Evolutionary conservation across 2,329 filamentous ascomycete species (phyloP).

Genomic region (Penicillium sp.): DNA sequence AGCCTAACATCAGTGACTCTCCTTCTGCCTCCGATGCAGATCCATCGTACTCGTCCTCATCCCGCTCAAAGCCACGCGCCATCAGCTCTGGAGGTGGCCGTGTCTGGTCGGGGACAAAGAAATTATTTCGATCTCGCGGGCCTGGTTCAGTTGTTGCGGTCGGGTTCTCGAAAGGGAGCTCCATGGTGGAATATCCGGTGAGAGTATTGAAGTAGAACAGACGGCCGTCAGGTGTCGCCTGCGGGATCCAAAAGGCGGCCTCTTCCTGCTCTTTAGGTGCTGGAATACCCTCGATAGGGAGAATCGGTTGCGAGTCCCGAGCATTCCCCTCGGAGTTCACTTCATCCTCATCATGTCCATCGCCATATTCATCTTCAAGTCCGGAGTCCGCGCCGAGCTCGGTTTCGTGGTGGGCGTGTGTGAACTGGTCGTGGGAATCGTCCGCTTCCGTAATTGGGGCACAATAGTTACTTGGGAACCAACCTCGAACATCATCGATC

Average conservation of each 20-base stretch:
- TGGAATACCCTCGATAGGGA: slow-evolving; percentile 61
- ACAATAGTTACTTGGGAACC: slow-evolving; percentile 99
- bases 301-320: slow-evolving; percentile 51
- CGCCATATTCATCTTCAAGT: slow-evolving; percentile 55
- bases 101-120: slow-evolving; percentile 79
- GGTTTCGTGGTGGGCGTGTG: slow-evolving; percentile 49
- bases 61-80: slow-evolving; percentile 68
- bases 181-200: slow-evolving; percentile 89
- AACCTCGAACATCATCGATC: slow-evolving; percentile 90
- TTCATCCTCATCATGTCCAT: slow-evolving; percentile 55
- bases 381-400: slow-evolving; percentile 43
- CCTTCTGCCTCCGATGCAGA: slow-evolving; percentile 83
- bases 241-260: slow-evolving; percentile 96
- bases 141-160: slow-evolving; percentile 70
- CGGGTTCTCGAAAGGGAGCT: slow-evolving; percentile 85
- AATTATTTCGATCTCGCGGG: slow-evolving; percentile 78
- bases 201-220: slow-evolving; percentile 98
- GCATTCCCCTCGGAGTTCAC: slow-evolving; percentile 60
- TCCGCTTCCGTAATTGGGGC: slow-evolving; percentile 69
- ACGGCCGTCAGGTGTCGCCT: slow-evolving; percentile 84
- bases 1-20: slow-evolving; percentile 61
- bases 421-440: slow-evolving; percentile 57
- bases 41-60: slow-evolving; percentile 85
- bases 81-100: slow-evolving; percentile 84
- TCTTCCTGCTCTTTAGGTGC: slow-evolving; percentile 60